Evolutionary conservation across 495 filamentous ascomycete species (phyloP), one percentile per base, ranked within the genome.

Genomic region (Daldinia concentrica): DNA sequence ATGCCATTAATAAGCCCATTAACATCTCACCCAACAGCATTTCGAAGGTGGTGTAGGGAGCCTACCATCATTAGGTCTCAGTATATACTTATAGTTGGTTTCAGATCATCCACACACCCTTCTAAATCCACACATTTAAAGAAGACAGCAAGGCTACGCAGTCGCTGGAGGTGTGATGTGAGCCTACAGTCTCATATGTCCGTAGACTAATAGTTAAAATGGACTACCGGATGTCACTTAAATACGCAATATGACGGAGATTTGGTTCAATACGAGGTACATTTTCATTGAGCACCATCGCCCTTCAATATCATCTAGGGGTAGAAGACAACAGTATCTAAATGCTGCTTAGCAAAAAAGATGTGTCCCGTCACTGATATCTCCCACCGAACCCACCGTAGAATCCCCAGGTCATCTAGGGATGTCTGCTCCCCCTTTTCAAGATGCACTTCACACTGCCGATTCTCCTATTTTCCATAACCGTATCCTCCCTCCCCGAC

Each of bases 71-170:
- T 6, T 51, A 50, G 19, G 17, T 19, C 19, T 17, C 6, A 14
- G n/a, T 51, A 69, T 30, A 30, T 55, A 34, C 29, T 56, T 61
- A 29, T 56, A 37, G 55, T 32, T 61, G 29, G 67, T 70, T 70
- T 70, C 67, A 64, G 17, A 26, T 26, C 30, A n/a, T 17, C 56
- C 61, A 32, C 55, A 61, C 45, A 48, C 34, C 60, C 41, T 60
- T 4, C 22, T 48, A 60, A 26, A 58, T 43, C 15, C 55, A 36
- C 67, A 45, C 29, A 6, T 9, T 17, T 9, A 26, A 30, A 32
- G 27, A 27, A 61, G 24, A 51, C 26, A 26, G 30, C 39, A 29
- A 61, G 57, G 12, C 17, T 39, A 62, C 17, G 14, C 51, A 11
- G 24, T 37, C 27, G 15, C 32, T 24, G 37, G 22, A 43, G 60